A percentile compares a stretch with the other conserved stretches of the same genome.
phyloP scores from a whole-genome alignment of 805 yeast species.

The Monosporozyma siamensis region DNA sequence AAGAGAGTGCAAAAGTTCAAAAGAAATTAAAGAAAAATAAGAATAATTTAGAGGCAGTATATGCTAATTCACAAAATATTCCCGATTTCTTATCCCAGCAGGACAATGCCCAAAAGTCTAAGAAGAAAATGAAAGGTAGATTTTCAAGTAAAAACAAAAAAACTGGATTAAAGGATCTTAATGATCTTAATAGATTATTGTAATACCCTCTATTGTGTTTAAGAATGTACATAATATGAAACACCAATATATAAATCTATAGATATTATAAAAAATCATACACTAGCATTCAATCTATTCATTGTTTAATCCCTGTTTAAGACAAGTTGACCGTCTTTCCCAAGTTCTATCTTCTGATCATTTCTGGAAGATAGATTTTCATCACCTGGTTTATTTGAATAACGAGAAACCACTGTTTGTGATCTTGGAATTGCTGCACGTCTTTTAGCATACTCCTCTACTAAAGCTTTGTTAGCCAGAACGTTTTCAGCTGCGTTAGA shows the following conservation, averaged over 20 bases:
- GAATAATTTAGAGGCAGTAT: conserved; percentile 10
- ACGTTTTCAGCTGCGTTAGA: conserved; percentile 79
- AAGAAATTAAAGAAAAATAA: conserved; percentile 21
- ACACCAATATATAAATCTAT: not conserved
- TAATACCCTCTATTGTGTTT: not conserved
- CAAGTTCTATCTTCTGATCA: not conserved
- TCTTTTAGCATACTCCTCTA: conserved; percentile 54
- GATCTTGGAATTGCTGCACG: conserved; percentile 47
- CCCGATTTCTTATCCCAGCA: conserved; percentile 11
- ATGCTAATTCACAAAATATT: conserved; percentile 13
- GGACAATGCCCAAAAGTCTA: conserved; percentile 4
- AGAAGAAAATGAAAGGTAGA: conserved; percentile 14
- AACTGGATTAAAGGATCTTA: not conserved
- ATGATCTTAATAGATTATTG: not conserved
- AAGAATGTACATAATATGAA: not conserved
- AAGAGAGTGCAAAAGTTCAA: conserved; percentile 63
- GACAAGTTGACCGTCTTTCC: too few relatives aligned
- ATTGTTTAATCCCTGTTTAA: not conserved
- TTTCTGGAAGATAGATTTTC: not conserved
- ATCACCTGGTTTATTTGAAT: not conserved
- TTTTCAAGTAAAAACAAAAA: conserved; percentile 10
- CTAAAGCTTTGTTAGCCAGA: conserved; percentile 42
- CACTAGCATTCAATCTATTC: not conserved
- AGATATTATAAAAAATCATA: not conserved
- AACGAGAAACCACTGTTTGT: conserved; percentile 15